phyloP scores from a whole-genome alignment of 75 land plant species.

The Azolla pinnata region DNA sequence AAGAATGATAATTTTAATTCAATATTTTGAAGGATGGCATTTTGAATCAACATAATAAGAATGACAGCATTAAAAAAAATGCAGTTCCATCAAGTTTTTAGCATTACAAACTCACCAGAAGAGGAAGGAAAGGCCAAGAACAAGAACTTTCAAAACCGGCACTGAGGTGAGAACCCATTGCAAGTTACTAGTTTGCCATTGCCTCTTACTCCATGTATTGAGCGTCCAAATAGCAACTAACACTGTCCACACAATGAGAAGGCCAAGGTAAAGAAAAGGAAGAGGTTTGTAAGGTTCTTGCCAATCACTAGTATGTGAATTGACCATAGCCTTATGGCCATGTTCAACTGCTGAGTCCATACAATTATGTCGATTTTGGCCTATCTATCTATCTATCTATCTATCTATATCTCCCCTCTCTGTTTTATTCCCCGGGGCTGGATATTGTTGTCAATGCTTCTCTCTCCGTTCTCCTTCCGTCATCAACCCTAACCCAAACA shows the following conservation, averaged over 20 bases:
- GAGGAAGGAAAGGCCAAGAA: slow-evolving; percentile 54
- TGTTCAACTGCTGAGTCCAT: slow-evolving; percentile 22
- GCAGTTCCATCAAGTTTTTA: background rate
- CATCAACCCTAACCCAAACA: no score
- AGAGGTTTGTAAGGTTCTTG: slow-evolving; percentile 52
- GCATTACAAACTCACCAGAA: slow-evolving; percentile 53
- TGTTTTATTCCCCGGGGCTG: no score
- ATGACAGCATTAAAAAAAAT: no score
- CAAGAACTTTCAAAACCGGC: slow-evolving; percentile 72
- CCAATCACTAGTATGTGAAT: slow-evolving; percentile 21
- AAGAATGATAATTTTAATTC: no score
- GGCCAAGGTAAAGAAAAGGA: slow-evolving; percentile 58
- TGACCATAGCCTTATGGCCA: slow-evolving; percentile 17
- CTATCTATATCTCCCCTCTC: no score
- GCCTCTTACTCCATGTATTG: slow-evolving; percentile 65
- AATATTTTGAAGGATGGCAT: no score
- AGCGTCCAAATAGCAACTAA: slow-evolving; percentile 52
- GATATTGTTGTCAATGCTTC: no score
- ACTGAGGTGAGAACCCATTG: slow-evolving; percentile 76
- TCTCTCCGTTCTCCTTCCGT: no score
- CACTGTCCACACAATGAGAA: slow-evolving; percentile 44
- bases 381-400: no score
- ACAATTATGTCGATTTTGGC: background rate
- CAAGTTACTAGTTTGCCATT: slow-evolving; percentile 68
- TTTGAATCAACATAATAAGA: no score